phyloP scores from a whole-genome alignment of 371 early-diverging fungal species.

The Parasitella parasitica region DNA sequence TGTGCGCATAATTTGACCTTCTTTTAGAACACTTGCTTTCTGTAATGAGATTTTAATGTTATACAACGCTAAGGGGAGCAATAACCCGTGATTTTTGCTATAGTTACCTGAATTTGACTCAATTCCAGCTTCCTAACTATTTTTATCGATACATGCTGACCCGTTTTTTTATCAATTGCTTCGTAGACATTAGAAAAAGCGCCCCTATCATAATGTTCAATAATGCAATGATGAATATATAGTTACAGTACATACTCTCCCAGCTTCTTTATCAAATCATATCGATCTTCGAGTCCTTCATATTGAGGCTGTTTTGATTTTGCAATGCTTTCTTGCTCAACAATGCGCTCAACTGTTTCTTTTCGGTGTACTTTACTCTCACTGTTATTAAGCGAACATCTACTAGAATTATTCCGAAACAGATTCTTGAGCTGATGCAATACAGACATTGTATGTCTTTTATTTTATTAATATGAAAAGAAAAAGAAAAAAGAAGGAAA shows the following conservation, averaged over 20 bases:
- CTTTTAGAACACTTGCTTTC: constrained; percentile 81
- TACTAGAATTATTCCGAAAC: constrained; percentile 19
- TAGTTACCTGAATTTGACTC: constrained; percentile 55
- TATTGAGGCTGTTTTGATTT: constrained; percentile 46
- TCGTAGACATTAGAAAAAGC: constrained; percentile 85
- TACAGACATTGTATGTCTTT: constrained; percentile 37
- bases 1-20: constrained; percentile 84
- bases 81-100: constrained; percentile 24
- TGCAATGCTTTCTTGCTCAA: constrained; percentile 21
- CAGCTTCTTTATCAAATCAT: constrained; percentile 54
- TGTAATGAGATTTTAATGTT: constrained; percentile 27
- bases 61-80: background rate
- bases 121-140: constrained; percentile 70
- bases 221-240: constrained; percentile 1
- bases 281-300: constrained; percentile 50
- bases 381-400: background rate
- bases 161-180: constrained; percentile 57
- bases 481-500: constrained; percentile 7
- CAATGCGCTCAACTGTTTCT: constrained; percentile 23
- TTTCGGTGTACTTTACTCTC: constrained; percentile 6
- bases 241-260: constrained; percentile 60
- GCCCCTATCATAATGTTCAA: constrained; percentile 50
- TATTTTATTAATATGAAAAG: background rate
- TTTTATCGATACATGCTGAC: constrained; percentile 78
- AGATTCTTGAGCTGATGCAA: constrained; percentile 51